phyloP scores from a whole-genome alignment of 75 land plant species.

The Isoetes taiwanensis region DNA sequence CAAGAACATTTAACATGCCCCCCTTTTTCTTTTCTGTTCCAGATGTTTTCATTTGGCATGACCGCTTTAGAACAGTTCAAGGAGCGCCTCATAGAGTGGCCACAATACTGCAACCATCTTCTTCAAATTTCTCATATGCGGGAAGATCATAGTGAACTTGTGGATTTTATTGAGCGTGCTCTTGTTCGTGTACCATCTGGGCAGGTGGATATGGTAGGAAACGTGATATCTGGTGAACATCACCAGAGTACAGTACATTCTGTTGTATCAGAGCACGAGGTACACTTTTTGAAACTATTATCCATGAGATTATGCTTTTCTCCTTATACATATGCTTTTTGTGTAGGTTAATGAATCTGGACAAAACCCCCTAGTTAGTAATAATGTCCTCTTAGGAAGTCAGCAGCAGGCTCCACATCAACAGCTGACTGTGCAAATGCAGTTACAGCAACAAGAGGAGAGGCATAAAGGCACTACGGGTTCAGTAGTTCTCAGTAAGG shows the following conservation, averaged over 20 bases:
- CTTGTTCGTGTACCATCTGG: conserved; percentile 37
- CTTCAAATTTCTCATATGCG: conserved; percentile 88
- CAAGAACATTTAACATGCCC: background rate
- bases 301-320: too few species aligned
- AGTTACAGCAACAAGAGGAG: conserved; percentile 23
- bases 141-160: conserved; percentile 55
- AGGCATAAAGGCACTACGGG: conserved; percentile 18
- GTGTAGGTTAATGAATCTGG: too few species aligned
- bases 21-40: conserved; percentile 10
- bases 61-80: conserved; percentile 70
- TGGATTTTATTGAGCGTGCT: conserved; percentile 59
- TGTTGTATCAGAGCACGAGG: too few species aligned
- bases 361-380: too few species aligned
- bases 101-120: conserved; percentile 93
- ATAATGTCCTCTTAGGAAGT: too few species aligned
- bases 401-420: conserved; percentile 22
- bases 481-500: conserved; percentile 16
- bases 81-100: conserved; percentile 89
- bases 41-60: conserved; percentile 93
- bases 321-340: too few species aligned
- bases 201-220: background rate
- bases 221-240: too few species aligned
- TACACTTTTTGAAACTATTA: too few species aligned
- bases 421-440: conserved; percentile 19
- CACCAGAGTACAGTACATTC: too few species aligned